A percentile compares a stretch with the other conserved stretches of the same genome.
Evolutionary conservation across 345 rosid species (phyloP).

Genomic region (Psidium guajava): DNA sequence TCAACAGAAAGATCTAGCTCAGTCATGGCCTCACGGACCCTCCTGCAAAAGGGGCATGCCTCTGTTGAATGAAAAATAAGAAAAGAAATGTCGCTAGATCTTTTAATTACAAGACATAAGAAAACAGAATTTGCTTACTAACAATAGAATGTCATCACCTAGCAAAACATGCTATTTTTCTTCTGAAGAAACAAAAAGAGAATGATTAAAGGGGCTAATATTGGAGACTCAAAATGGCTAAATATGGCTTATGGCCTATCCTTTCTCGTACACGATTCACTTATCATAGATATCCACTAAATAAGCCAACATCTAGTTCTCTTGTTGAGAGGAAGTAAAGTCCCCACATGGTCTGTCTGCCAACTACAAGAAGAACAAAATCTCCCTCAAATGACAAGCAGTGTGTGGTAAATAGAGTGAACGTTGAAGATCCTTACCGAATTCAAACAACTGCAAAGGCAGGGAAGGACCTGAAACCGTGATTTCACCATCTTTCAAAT

Average conservation of each 20-base stretch:
- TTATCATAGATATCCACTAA: neutral
- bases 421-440: constrained; percentile 32
- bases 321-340: neutral
- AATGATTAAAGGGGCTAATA: neutral
- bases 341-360: neutral
- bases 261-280: neutral
- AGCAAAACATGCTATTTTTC: neutral
- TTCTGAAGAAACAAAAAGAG: neutral
- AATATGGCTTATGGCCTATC: neutral
- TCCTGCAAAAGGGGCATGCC: constrained; percentile 85
- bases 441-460: constrained; percentile 66
- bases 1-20: constrained; percentile 79
- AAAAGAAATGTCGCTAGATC: neutral
- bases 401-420: neutral
- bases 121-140: neutral
- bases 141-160: neutral
- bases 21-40: constrained; percentile 76
- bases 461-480: constrained; percentile 20
- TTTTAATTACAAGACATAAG: neutral
- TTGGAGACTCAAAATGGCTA: neutral
- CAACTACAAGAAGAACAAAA: neutral
- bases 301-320: neutral
- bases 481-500: constrained; percentile 6
- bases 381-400: neutral
- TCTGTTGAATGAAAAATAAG: constrained; percentile 31